phyloP scores from a whole-genome alignment of 768 basidiomycete species.

The Leccinum pellstonianum region DNA sequence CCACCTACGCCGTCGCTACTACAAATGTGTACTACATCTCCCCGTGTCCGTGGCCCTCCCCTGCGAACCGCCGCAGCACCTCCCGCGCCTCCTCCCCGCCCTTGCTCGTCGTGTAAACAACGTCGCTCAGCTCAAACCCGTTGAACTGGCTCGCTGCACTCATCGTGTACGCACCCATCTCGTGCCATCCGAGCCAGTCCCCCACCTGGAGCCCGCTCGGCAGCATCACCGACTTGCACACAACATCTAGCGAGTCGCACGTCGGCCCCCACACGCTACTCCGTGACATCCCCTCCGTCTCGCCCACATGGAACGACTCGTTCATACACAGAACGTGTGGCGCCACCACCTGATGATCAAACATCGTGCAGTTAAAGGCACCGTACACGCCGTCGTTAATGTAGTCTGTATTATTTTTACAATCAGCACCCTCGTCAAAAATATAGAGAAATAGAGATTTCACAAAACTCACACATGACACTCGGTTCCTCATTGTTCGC shows the following conservation, averaged over 20 bases:
- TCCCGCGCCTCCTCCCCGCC: conserved; percentile 51
- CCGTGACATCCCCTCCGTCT: conserved; percentile 41
- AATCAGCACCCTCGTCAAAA: conserved; percentile 4
- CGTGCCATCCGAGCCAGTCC: conserved; percentile 97
- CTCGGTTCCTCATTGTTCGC: conserved; percentile 40
- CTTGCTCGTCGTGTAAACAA: conserved; percentile 75
- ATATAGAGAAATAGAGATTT: conserved; percentile 16
- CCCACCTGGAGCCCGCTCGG: conserved; percentile 79
- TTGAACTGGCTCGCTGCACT: conserved; percentile 97
- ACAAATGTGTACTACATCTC: background rate
- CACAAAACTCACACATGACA: conserved; percentile 82
- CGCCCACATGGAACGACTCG: conserved; percentile 51
- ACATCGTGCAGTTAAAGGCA: conserved; percentile 94
- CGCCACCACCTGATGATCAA: conserved; percentile 92
- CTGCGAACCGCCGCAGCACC: conserved; percentile 50
- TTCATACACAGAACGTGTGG: conserved; percentile 76
- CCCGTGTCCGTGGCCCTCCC: conserved; percentile 39
- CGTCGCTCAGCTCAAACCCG: conserved; percentile 79
- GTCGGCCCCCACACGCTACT: conserved; percentile 97
- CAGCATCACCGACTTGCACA: conserved; percentile 60
- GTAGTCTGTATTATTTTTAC: conserved; percentile 63
- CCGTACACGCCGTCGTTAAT: conserved; percentile 99
- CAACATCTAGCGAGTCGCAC: conserved; percentile 96
- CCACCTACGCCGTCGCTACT: background rate
- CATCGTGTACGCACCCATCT: conserved; percentile 99